Conservation (phyloP, 169 alveolate species). For the Plasmodium coatneyi region DNA sequence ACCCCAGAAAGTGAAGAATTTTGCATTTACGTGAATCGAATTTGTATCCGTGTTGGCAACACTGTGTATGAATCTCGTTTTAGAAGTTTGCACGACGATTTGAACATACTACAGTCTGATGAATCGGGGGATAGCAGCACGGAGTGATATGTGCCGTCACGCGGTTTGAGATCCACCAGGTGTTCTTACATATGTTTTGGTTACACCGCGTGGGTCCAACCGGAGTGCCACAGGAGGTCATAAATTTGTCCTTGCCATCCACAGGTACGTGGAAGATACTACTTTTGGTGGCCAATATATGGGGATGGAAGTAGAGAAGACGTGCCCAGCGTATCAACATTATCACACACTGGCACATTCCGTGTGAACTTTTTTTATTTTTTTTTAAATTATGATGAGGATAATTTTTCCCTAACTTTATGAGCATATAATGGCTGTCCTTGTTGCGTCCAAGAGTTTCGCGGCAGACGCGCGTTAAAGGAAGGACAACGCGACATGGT, state of each 20-base stretch:
- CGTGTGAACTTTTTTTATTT: neutral
- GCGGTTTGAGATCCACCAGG: neutral
- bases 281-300: neutral
- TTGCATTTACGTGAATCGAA: slow-evolving; percentile 56
- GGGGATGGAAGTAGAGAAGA: neutral
- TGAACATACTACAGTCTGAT: slow-evolving; percentile 5
- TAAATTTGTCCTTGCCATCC: neutral
- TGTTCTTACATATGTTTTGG: neutral
- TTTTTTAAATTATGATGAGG: neutral
- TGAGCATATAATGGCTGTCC: neutral
- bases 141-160: neutral
- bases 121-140: slow-evolving; percentile 35
- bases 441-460: neutral
- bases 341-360: neutral
- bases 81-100: neutral
- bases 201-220: neutral
- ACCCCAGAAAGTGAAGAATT: slow-evolving; percentile 1
- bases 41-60: slow-evolving; percentile 50
- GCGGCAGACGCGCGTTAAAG: neutral
- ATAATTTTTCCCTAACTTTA: neutral
- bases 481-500: neutral
- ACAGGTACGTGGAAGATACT: neutral
- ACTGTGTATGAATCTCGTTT: slow-evolving; percentile 56
- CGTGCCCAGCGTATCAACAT: neutral
- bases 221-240: neutral